phyloP scores from a whole-genome alignment of 208 protist genomes.

The Endotrypanum monterogeii region DNA sequence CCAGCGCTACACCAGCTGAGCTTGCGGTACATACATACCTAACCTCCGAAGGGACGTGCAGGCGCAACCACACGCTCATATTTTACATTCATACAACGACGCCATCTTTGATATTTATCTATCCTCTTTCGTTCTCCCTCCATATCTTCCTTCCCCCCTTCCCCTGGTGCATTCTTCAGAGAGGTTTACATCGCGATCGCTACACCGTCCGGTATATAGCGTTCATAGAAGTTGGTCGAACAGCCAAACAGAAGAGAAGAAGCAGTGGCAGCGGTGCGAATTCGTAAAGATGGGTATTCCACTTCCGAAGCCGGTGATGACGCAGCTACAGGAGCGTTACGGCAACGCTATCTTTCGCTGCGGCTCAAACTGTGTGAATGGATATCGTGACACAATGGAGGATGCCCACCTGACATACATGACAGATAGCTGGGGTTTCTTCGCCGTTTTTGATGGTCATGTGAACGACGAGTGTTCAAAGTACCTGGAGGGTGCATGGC shows the following conservation, averaged over 20 bases:
- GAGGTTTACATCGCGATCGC: neutral
- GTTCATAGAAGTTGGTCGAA: constrained; percentile 3
- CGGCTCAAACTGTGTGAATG: constrained; percentile 90
- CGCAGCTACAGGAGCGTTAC: constrained; percentile 82
- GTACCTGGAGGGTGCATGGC: constrained; percentile 83
- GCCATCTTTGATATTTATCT: neutral
- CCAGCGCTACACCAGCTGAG: neutral
- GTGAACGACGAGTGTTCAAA: constrained; percentile 86
- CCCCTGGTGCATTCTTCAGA: neutral
- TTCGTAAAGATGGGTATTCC: constrained; percentile 82
- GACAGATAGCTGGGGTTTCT: constrained; percentile 86
- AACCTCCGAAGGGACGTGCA: neutral
- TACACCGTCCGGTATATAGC: neutral
- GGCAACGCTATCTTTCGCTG: constrained; percentile 90
- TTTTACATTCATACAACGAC: constrained; percentile 4
- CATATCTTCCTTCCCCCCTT: constrained; percentile 7
- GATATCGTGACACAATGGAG: constrained; percentile 92
- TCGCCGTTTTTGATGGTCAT: constrained; percentile 92
- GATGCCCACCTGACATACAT: constrained; percentile 87
- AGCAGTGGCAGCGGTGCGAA: neutral
- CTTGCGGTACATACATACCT: neutral
- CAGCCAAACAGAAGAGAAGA: constrained; percentile 7
- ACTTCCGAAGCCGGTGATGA: constrained; percentile 91
- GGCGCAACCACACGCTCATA: neutral
- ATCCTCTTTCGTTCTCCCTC: neutral